Percentiles rank a stretch among this genome's conserved stretches.
These are phyloP conservation scores for Apostasia ramifera DNA, from an alignment of 106 monocot species.

Conservation along the genomic window DNA sequence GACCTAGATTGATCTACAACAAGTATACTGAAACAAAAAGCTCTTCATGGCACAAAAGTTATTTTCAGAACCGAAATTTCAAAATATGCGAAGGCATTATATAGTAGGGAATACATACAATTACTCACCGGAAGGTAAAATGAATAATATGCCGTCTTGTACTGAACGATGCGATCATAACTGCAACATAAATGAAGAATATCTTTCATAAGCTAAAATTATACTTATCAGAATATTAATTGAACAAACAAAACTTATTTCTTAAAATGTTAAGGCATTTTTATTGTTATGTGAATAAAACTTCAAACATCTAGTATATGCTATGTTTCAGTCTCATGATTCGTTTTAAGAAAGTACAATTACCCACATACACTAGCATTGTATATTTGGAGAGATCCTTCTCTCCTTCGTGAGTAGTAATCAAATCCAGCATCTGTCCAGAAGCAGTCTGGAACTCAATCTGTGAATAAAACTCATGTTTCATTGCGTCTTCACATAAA, in stretches of 20 bases:
- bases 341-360: background rate
- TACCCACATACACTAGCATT: constrained; percentile 71
- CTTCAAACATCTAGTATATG: background rate
- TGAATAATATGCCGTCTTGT: constrained; percentile 96
- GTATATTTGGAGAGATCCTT: constrained; percentile 84
- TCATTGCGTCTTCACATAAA: background rate
- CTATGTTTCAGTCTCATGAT: background rate
- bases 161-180: constrained; percentile 84
- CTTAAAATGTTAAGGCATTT: background rate
- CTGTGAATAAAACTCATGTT: constrained; percentile 23
- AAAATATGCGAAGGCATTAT: too few species aligned
- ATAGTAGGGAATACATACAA: too few species aligned
- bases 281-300: background rate
- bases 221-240: background rate
- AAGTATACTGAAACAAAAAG: too few species aligned
- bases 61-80: too few species aligned
- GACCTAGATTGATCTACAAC: too few species aligned
- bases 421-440: constrained; percentile 94
- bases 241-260: background rate
- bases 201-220: background rate
- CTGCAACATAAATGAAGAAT: constrained; percentile 31
- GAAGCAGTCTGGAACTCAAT: constrained; percentile 96
- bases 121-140: constrained; percentile 95
- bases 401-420: constrained; percentile 92
- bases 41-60: too few species aligned